Conservation (phyloP, 768 basidiomycete genomes). For the Hericium rajendrae region DNA sequence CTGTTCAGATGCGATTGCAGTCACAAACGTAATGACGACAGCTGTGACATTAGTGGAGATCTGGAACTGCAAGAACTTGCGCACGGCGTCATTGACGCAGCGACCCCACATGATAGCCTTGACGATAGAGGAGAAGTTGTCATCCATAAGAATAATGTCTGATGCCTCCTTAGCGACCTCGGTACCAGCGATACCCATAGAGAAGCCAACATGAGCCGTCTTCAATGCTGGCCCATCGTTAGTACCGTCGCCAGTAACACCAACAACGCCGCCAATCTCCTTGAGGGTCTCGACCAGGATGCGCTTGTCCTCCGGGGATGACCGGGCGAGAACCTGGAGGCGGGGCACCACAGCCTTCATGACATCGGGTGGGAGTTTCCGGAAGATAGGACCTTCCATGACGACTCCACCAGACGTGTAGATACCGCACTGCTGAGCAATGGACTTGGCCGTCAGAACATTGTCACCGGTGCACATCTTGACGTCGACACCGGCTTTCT, state of each 20-base stretch:
- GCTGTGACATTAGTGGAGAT: constrained; percentile 92
- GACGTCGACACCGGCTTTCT: constrained; percentile 80
- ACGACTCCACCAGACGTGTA: constrained; percentile 89
- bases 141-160: constrained; percentile 97
- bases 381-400: constrained; percentile 96
- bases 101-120: constrained; percentile 99
- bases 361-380: constrained; percentile 60
- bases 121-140: constrained; percentile 93
- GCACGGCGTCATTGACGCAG: constrained; percentile 95
- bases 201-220: constrained; percentile 93
- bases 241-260: constrained; percentile 96
- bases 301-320: constrained; percentile 96
- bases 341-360: constrained; percentile 81
- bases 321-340: constrained; percentile 93
- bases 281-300: constrained; percentile 84
- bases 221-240: constrained; percentile 97
- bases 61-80: constrained; percentile 97
- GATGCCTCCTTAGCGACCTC: constrained; percentile 99
- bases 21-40: constrained; percentile 86
- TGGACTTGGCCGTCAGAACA: constrained; percentile 90
- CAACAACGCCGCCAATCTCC: constrained; percentile 79
- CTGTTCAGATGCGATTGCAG: constrained; percentile 68
- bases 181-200: constrained; percentile 93
- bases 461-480: constrained; percentile 99
- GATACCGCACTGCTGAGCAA: constrained; percentile 93